phyloP scores from a whole-genome alignment of 1,139 yeast species.

The Blastobotrys capitulatus region DNA sequence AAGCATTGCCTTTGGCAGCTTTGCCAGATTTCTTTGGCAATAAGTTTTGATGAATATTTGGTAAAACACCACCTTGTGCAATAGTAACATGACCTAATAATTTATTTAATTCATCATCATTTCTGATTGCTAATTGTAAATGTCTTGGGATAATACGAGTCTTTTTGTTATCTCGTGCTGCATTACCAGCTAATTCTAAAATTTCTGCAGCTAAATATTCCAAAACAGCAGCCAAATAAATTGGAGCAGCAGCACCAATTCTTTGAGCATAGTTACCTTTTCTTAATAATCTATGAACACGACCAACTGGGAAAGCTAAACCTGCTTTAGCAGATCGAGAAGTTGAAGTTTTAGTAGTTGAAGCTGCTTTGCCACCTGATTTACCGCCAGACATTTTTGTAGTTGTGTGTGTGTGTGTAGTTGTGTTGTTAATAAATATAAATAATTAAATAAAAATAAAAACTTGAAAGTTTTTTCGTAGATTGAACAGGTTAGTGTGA shows the following conservation, averaged over 20 bases:
- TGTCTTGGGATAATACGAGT: conserved; percentile 99
- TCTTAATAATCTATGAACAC: conserved; percentile 96
- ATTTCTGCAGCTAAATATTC: conserved; percentile 97
- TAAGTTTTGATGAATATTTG: conserved; percentile 89
- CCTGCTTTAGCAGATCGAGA: conserved; percentile 99
- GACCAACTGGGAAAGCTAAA: conserved; percentile 98
- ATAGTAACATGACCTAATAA: conserved; percentile 89
- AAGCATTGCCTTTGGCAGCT: conserved; percentile 31
- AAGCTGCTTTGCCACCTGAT: conserved; percentile 90
- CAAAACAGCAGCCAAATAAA: conserved; percentile 90
- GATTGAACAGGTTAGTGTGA: conserved; percentile 17
- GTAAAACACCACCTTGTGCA: conserved; percentile 98
- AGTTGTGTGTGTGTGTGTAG: conserved; percentile 3
- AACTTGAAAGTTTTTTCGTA: conserved; percentile 25
- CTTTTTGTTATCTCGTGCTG: conserved; percentile 97
- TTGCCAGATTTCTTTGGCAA: conserved; percentile 72
- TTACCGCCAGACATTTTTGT: conserved; percentile 91
- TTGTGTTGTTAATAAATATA: conserved; percentile 3
- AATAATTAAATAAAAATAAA: not conserved
- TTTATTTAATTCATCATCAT: conserved; percentile 94
- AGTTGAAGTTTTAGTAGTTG: conserved; percentile 87
- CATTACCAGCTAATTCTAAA: conserved; percentile 97
- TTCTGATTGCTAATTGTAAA: conserved; percentile 96
- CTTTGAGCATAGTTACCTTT: conserved; percentile 99
- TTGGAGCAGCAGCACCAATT: conserved; percentile 98